Evolutionary conservation across 202 grass and related monocot species (phyloP), one percentile per base, ranked within the genome.

Genomic region (Setaria italica): DNA sequence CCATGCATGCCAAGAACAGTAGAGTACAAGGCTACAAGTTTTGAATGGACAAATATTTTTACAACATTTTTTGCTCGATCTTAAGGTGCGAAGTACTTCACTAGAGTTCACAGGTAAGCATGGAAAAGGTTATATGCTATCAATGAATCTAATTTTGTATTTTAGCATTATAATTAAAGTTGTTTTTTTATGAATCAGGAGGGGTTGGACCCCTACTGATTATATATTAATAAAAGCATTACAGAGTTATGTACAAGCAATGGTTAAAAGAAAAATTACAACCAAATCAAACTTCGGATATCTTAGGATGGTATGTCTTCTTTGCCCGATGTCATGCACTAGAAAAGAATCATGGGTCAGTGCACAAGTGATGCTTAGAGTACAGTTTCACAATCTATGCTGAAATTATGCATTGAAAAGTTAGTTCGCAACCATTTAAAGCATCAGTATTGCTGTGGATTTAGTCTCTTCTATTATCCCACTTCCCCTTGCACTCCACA

Each of bases 1-100:
- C 63, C 39, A 57, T 41, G 67, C 60, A 90, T 80, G 43, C 33
- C 80, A 70, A 48, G 47, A 56, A 56, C 69, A 87, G 49, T 25
- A 39, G 39, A 74, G 15, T 67, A 50, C 8, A 68, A 74, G 67
- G 37, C 75, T 77, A 76, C 33, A 67, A 19, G 30, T 60, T 66
- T 50, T 81, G 16, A 77, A 11, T 17, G 67, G 32, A 21, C 14
- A 70, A 42, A 35, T 57, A 51, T 30, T 14, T 9, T 29, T 20
- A 77, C n/a, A 43, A 29, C 72, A 79, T 81, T 16, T 72, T 48
- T 72, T 72, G 76, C 43, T 72, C 53, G 32, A 85, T 62, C 39
- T 39, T 16, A 62, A 39, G 54, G 67, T 76, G 47, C 70, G 41
- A 43, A 41, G 35, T 33, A 53, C 32, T 9, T 67, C 47, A 58